These are phyloP conservation scores for Phytophthora agathidicida DNA, from an alignment of 352 stramenopile genomes.

Conservation along the genomic window DNA sequence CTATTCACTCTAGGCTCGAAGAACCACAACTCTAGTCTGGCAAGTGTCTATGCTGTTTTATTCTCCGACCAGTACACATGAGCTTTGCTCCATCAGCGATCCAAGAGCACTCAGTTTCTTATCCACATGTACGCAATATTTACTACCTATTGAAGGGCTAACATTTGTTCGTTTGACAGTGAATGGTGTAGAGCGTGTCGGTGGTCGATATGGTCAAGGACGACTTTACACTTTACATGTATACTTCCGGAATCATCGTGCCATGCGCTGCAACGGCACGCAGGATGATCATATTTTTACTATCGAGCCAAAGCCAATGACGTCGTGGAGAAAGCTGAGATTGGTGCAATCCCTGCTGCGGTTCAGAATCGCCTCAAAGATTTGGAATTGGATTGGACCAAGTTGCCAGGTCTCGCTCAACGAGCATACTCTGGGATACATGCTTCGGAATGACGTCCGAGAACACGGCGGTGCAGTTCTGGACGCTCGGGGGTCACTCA, in stretches of 20 bases:
- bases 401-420: slow-evolving; percentile 29
- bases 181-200: not conserved
- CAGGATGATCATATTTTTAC: too few relatives aligned
- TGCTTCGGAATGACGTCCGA: slow-evolving; percentile 17
- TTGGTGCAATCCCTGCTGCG: slow-evolving; percentile 1
- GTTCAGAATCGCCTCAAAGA: slow-evolving; percentile 11
- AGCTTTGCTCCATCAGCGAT: slow-evolving; percentile 13
- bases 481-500: slow-evolving; percentile 13
- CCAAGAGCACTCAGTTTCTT: slow-evolving; percentile 5
- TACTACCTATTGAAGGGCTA: too few relatives aligned
- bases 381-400: slow-evolving; percentile 8
- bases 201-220: not conserved
- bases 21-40: slow-evolving; percentile 14
- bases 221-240: too few relatives aligned
- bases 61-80: slow-evolving; percentile 20
- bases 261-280: too few relatives aligned
- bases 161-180: not conserved
- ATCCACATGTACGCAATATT: not conserved
- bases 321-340: not conserved
- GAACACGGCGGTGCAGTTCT: slow-evolving; percentile 15
- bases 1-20: slow-evolving; percentile 8
- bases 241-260: too few relatives aligned
- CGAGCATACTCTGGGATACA: slow-evolving; percentile 39
- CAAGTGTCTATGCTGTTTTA: slow-evolving; percentile 19
- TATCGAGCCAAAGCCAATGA: slow-evolving; percentile 10